These are phyloP conservation scores for Hanseniaspora sp. DNA, from an alignment of 1,139 yeast genomes.

Conservation along the genomic window DNA sequence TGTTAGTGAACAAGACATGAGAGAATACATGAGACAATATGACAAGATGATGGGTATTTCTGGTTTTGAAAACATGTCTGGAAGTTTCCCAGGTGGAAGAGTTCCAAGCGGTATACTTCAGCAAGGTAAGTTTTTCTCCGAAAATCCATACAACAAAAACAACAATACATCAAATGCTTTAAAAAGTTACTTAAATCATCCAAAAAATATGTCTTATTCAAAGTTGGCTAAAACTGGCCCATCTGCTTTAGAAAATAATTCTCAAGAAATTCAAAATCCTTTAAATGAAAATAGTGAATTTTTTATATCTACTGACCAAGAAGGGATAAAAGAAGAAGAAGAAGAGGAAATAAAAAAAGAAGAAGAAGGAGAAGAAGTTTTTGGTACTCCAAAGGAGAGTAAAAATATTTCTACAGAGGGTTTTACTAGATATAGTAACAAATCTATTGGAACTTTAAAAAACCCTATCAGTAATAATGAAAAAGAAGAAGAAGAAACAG, in stretches of 20 bases:
- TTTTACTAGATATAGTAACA: neutral
- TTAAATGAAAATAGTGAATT: neutral
- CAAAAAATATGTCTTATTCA: neutral
- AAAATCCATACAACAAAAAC: constrained; percentile 9
- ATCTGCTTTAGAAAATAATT: neutral
- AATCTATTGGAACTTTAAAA: neutral
- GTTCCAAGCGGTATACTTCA: constrained; percentile 9
- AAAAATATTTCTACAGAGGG: neutral
- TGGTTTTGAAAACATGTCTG: constrained; percentile 9
- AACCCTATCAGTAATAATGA: neutral
- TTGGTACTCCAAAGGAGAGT: neutral
- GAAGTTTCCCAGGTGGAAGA: constrained; percentile 16
- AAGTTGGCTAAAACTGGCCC: neutral
- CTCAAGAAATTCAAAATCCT: neutral
- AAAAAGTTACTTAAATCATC: neutral
- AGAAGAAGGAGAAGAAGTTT: neutral
- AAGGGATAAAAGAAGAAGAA: neutral
- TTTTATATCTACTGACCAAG: too few species aligned
- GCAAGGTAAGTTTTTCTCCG: constrained; percentile 10
- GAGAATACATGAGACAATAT: constrained; percentile 16
- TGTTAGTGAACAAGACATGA: constrained; percentile 14
- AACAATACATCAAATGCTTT: constrained; percentile 3
- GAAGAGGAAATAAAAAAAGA: neutral
- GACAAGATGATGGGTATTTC: constrained; percentile 15
- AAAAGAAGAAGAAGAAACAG: neutral